Evolutionary conservation across 441 rosid genomes (phyloP).

Genomic region (Raphanus hybrid): DNA sequence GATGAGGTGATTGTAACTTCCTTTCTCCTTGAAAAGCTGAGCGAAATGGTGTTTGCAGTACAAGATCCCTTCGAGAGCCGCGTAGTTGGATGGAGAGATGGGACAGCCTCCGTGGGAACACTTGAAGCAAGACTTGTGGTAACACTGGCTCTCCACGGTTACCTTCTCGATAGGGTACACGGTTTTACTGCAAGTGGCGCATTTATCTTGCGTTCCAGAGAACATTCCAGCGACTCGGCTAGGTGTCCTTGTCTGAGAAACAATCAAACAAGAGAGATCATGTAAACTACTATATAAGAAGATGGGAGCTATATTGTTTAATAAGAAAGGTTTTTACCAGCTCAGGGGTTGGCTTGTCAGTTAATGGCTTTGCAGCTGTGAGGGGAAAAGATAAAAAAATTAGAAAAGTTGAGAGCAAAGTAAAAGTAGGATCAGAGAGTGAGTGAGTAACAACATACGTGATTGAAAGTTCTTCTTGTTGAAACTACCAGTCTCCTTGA

Average conservation of each 20-base stretch:
- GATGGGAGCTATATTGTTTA: slow-evolving; percentile 6
- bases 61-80: slow-evolving; percentile 91
- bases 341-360: slow-evolving; percentile 86
- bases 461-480: slow-evolving; percentile 95
- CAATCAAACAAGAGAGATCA: slow-evolving; percentile 28
- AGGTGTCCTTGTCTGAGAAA: slow-evolving; percentile 87
- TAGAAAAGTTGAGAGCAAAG: slow-evolving; percentile 16
- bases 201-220: slow-evolving; percentile 95
- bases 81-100: slow-evolving; percentile 85
- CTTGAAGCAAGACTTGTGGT: slow-evolving; percentile 96
- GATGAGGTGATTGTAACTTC: slow-evolving; percentile 89
- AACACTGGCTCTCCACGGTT: slow-evolving; percentile 85
- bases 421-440: slow-evolving; percentile 1
- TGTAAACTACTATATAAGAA: slow-evolving; percentile 8
- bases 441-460: slow-evolving; percentile 60
- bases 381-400: slow-evolving; percentile 41
- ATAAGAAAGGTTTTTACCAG: slow-evolving; percentile 56
- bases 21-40: slow-evolving; percentile 97
- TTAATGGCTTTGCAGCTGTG: slow-evolving; percentile 81
- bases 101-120: slow-evolving; percentile 98
- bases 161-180: slow-evolving; percentile 98
- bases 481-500: slow-evolving; percentile 91
- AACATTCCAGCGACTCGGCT: slow-evolving; percentile 94
- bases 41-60: slow-evolving; percentile 97
- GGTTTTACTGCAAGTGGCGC: slow-evolving; percentile 93